Percentiles rank a stretch among this genome's conserved stretches.
Conservation (phyloP, 345 rosid genomes). For the Eucalyptus polybractea region DNA sequence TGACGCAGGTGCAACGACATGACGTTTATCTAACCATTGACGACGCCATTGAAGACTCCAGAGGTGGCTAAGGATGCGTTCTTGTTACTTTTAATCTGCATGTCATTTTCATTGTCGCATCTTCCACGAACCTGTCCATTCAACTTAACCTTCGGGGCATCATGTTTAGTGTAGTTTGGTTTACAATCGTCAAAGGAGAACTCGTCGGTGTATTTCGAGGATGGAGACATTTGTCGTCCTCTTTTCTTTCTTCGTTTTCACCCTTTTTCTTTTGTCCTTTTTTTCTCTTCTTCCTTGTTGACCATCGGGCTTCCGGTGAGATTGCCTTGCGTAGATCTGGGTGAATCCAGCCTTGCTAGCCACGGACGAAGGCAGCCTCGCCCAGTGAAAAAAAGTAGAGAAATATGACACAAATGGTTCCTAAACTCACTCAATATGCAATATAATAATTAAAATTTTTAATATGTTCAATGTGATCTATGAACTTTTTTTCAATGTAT, state of each 20-base stretch:
- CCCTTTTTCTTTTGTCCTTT: not conserved
- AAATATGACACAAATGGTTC: not conserved
- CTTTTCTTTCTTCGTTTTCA: not conserved
- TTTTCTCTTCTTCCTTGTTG: not conserved
- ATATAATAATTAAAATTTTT: too few species aligned
- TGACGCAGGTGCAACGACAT: not conserved
- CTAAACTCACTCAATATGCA: rapidly evolving
- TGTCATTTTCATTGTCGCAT: not conserved
- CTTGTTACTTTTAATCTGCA: not conserved
- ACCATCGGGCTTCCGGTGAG: not conserved
- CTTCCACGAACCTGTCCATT: not conserved
- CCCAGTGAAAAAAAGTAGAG: not conserved
- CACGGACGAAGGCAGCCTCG: not conserved
- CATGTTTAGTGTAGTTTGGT: not conserved
- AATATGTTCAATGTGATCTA: too few species aligned
- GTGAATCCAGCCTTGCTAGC: not conserved
- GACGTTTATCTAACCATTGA: not conserved
- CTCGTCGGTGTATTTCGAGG: not conserved
- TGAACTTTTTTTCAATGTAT: too few species aligned
- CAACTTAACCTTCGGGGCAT: not conserved
- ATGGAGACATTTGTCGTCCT: not conserved
- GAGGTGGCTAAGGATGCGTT: not conserved
- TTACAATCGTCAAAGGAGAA: not conserved
- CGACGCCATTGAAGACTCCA: not conserved
- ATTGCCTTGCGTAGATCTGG: not conserved